A percentile compares a stretch with the other conserved stretches of the same genome.
Conservation (phyloP, 2,329 filamentous ascomycete species). For the Pezicula carpinea region DNA sequence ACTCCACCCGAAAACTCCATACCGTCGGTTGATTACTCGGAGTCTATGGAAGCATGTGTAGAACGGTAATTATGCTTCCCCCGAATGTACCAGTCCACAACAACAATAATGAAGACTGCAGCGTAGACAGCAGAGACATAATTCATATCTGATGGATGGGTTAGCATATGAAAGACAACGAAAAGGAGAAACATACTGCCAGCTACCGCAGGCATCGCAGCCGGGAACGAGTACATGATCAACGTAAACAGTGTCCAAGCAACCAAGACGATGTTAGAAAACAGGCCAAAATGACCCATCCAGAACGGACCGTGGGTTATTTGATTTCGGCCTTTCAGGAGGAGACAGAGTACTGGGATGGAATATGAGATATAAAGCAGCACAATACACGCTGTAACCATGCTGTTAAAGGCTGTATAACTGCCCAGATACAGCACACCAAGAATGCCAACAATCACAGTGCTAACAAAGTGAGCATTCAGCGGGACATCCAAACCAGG, state of each 20-base stretch:
- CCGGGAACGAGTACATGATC: conserved; percentile 43
- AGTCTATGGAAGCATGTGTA: too few species aligned
- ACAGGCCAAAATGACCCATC: conserved; percentile 54
- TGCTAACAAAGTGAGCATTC: conserved; percentile 32
- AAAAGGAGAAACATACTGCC: conserved; percentile 15
- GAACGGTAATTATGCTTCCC: conserved; percentile 10
- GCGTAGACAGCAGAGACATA: conserved; percentile 28
- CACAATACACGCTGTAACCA: conserved; percentile 39
- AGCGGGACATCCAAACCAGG: conserved; percentile 28
- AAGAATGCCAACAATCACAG: conserved; percentile 31
- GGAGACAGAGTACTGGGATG: conserved; percentile 36
- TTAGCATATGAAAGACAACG: too few species aligned
- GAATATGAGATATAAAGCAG: conserved; percentile 43
- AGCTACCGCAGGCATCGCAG: conserved; percentile 24
- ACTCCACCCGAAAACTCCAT: too few species aligned
- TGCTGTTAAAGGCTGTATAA: conserved; percentile 40
- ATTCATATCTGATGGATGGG: conserved; percentile 21
- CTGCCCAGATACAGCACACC: conserved; percentile 40
- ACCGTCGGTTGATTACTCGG: too few species aligned
- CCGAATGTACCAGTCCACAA: conserved; percentile 22
- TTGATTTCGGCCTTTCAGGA: conserved; percentile 39
- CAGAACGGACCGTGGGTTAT: conserved; percentile 54
- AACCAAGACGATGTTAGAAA: conserved; percentile 51
- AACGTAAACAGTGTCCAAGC: conserved; percentile 53
- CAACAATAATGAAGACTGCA: conserved; percentile 18